Percentiles rank a stretch among this genome's conserved stretches.
Conservation (phyloP, 306 rosid species). For the Hippophae rhamnoides region DNA sequence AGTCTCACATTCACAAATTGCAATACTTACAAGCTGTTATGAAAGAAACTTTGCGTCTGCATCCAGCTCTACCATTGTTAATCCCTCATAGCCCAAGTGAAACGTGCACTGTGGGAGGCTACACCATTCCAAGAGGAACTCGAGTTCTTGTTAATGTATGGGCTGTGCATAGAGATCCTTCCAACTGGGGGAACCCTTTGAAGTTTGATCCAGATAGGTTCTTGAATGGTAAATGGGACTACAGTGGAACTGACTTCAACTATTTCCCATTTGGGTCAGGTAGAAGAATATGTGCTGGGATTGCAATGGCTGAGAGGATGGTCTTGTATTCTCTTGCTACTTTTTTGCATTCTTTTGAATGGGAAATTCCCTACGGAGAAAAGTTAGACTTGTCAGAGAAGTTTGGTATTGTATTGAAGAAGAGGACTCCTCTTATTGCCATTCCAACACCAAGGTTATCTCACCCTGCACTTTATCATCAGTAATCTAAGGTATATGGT, state of each 20-base stretch:
- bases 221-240: constrained; percentile 38
- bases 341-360: constrained; percentile 50
- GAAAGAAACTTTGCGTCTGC: constrained; percentile 63
- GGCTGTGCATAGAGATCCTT: constrained; percentile 75
- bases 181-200: constrained; percentile 48
- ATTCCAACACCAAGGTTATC: constrained; percentile 47
- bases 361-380: constrained; percentile 35
- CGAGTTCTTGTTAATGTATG: constrained; percentile 54
- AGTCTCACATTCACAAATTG: constrained; percentile 43
- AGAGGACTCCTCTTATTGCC: constrained; percentile 36
- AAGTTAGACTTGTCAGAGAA: constrained; percentile 37
- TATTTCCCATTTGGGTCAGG: constrained; percentile 79
- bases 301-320: constrained; percentile 58
- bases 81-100: constrained; percentile 51
- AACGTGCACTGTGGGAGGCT: constrained; percentile 37
- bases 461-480: constrained; percentile 27
- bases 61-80: constrained; percentile 44
- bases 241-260: constrained; percentile 43
- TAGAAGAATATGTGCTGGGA: constrained; percentile 66
- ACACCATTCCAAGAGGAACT: constrained; percentile 50
- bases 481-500: not conserved
- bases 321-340: constrained; percentile 45
- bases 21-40: constrained; percentile 50
- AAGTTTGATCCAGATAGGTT: constrained; percentile 63
- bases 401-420: constrained; percentile 51